A percentile compares a stretch with the other conserved stretches of the same genome.
These are phyloP conservation scores for Podospora bellae-mahoneyi DNA, from an alignment of 495 filamentous ascomycete species.

Conservation along the genomic window DNA sequence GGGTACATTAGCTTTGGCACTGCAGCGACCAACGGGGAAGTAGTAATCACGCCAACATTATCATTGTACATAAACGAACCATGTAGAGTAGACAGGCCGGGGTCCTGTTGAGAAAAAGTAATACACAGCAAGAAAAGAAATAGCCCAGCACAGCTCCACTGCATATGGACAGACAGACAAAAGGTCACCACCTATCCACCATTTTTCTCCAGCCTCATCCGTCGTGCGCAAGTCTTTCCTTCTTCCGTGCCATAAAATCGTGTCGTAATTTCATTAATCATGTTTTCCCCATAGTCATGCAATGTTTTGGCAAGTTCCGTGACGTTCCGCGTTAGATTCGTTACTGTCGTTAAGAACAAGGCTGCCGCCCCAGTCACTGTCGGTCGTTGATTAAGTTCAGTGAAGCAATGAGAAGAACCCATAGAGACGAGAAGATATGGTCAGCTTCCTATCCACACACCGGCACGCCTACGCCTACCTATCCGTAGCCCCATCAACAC, in stretches of 20 bases:
- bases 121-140: constrained; percentile 1
- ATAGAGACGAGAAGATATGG: neutral
- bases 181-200: neutral
- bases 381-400: neutral
- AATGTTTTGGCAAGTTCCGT: neutral
- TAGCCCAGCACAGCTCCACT: neutral
- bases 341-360: neutral
- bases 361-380: neutral
- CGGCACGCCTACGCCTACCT: neutral
- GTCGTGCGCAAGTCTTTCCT: neutral
- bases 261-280: constrained; percentile 23
- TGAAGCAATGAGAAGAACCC: neutral
- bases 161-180: neutral
- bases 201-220: neutral
- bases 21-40: neutral
- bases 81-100: neutral
- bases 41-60: constrained; percentile 10
- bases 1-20: neutral
- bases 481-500: neutral
- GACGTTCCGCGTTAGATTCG: neutral
- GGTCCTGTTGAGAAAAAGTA: constrained; percentile 2
- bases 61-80: neutral
- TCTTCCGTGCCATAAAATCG: constrained; percentile 7
- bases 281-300: neutral
- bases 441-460: neutral